Percentiles rank a stretch among this genome's conserved stretches.
phyloP scores from a whole-genome alignment of 106 monocot genomes.

The Phalaenopsis aphrodite region DNA sequence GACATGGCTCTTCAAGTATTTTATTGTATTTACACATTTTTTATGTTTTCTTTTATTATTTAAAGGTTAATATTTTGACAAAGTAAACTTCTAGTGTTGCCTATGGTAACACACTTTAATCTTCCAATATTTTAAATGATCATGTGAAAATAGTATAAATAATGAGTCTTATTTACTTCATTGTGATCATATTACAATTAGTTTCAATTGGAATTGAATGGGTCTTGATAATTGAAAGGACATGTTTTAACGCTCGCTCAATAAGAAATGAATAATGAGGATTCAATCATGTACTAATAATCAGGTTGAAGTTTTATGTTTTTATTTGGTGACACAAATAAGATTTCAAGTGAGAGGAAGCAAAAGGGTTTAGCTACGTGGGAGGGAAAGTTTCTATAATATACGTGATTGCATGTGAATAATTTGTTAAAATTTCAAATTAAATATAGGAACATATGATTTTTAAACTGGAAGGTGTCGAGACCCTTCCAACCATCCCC shows the following conservation, averaged over 20 bases:
- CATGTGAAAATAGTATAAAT: background rate
- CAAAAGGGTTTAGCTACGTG: too few relatives aligned
- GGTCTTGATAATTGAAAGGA: background rate
- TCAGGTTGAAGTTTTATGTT: background rate
- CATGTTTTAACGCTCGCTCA: background rate
- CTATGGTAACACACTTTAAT: background rate
- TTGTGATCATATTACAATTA: background rate
- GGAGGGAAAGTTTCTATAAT: too few relatives aligned
- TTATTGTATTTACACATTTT: background rate
- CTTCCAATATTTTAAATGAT: background rate
- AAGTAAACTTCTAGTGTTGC: background rate
- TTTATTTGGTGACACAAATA: background rate
- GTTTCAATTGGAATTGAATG: background rate
- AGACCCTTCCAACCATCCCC: too few relatives aligned
- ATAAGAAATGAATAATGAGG: background rate
- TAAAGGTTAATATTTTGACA: background rate
- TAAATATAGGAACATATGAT: too few relatives aligned
- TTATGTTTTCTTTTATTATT: background rate
- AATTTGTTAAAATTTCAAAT: too few relatives aligned
- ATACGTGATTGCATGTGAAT: too few relatives aligned
- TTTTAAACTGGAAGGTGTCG: too few relatives aligned
- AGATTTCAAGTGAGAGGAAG: too few relatives aligned
- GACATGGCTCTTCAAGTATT: too few relatives aligned
- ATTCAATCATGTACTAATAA: background rate
- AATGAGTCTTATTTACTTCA: background rate